Evolutionary conservation across 2,329 filamentous ascomycete species (phyloP), one percentile per base, ranked within the genome.

Genomic region (Grosmannia huntii): DNA sequence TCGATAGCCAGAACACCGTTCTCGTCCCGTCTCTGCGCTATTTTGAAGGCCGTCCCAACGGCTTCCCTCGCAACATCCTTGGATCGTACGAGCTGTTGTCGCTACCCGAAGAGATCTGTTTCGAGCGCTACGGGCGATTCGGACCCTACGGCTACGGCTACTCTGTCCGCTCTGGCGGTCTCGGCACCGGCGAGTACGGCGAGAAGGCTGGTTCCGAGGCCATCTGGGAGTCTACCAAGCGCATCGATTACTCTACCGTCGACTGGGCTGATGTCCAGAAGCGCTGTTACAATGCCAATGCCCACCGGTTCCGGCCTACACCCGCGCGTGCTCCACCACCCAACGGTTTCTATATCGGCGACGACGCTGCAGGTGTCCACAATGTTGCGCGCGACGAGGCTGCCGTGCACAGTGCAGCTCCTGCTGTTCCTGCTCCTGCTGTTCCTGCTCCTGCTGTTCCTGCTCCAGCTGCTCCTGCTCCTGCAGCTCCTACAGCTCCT

Each of bases 121-220:
- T 96, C 67, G 94, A 99, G 64, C 81, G 94, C 2, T 95, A 89
- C 68, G 92, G 92, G 3, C 82, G 90, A 62, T 82, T 94, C 33
- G 91, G 89, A 0, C 88, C 92, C 0, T 99, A 99, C 65, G 92
- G 92, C 0, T 82, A 90, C 61, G 92, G 92, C 10, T 97, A 97
- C 69, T 89, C 87, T 36, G 75, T 80, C 38, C 83, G 84, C 59
- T 83, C 80, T 62, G 92, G 92, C 14, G 92, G 92, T 1, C 83
- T 87, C 28, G 90, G 92, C 5, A 84, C 88, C n/a, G 91, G 89
- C 12, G 81, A 95, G 70, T 84, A 90, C 65, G 90, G 90, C 25
- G 88, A 96, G 62, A 83, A 79, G 55, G 87, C 94, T 63, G 91
- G 90, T 4, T 79, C 83, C n/a, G 86, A 91, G 49, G 75, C 80